phyloP scores from a whole-genome alignment of 192 early-diverging fungal genomes.

The Dispira parvispora region DNA sequence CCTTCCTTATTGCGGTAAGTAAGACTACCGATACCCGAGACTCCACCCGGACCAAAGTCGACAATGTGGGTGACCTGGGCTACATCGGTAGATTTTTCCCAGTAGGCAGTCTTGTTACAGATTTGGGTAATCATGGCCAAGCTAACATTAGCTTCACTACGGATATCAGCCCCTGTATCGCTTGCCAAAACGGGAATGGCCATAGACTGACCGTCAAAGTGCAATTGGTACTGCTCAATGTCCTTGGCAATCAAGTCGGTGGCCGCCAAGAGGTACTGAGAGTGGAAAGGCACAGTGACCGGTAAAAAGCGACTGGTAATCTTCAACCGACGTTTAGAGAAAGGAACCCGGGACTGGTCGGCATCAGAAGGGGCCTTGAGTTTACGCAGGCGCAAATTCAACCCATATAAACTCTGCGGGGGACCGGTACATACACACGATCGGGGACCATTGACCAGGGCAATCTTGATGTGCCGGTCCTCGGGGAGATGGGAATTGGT shows the following conservation, averaged over 20 bases:
- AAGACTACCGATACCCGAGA: constrained; percentile 65
- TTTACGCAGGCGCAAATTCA: constrained; percentile 82
- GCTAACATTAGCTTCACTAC: constrained; percentile 36
- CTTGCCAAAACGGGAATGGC: constrained; percentile 64
- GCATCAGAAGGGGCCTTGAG: constrained; percentile 69
- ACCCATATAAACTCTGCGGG: constrained; percentile 79
- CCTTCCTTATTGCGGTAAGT: constrained; percentile 82
- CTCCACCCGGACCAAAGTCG: constrained; percentile 85
- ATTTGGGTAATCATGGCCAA: constrained; percentile 52
- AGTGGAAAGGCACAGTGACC: constrained; percentile 85
- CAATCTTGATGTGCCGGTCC: constrained; percentile 69
- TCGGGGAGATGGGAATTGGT: constrained; percentile 74
- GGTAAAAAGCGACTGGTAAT: constrained; percentile 86
- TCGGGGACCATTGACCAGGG: constrained; percentile 81
- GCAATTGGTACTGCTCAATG: constrained; percentile 41
- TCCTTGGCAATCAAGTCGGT: constrained; percentile 47
- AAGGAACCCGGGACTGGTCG: constrained; percentile 79
- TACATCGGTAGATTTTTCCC: constrained; percentile 45
- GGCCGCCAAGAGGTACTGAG: constrained; percentile 51
- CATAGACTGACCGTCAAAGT: constrained; percentile 44
- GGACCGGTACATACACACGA: constrained; percentile 79
- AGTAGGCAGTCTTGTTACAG: constrained; percentile 50
- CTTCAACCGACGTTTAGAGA: constrained; percentile 77
- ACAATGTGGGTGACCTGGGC: constrained; percentile 66
- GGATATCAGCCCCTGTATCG: constrained; percentile 65